Base-by-base conservation (phyloP, 495 filamentous ascomycete species). In the Penicillium parvum region DNA sequence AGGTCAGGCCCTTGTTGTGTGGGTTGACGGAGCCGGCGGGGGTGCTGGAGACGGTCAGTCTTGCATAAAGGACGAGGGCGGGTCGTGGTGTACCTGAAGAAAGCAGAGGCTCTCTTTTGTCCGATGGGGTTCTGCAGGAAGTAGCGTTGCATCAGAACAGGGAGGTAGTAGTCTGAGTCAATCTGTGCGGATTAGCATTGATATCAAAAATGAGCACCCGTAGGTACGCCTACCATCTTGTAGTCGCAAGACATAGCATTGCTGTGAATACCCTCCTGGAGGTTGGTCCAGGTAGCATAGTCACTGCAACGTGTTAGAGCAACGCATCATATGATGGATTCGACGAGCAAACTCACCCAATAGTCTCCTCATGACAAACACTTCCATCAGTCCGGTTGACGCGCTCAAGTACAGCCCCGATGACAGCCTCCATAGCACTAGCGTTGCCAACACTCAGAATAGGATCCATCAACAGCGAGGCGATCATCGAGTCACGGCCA, bases 291-390 rank as follows among this genome's bases (percentile, higher is more conserved):
- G 4, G 80, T 81, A 3, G 81, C 76, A 53, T 81, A 83, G 51
- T 83, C 81, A 9, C 65, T 68, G 17, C 7, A 8, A 6, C 12
- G 3, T 30, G 26, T 43, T 18, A 40, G 38, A 28, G 15, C 17
- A 10, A 5, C 6, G 7, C 1, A 7, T 26, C 18, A 19, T 4
- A 36, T 0, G 21, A 16, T 5, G 10, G 4, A 19, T 32, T 16
- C 26, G 37, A 3, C 7, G 2, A 16, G n/a, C 1, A 21, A 47
- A 54, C 55, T 45, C 22, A 68, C 59, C 80, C 80, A 52, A 84
- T 80, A 0, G 74, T 80, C 47, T 84, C 81, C 54, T 84, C 81
- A 53, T 84, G 81, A 45, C 75, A 80, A 8, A 75, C 76, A 42
- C 57, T 75, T 0, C 81, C 80, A 55, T 83, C 80, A 1, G 66